Evolutionary conservation across 169 alveolate genomes (phyloP).

Genomic region (Theileria equi): DNA sequence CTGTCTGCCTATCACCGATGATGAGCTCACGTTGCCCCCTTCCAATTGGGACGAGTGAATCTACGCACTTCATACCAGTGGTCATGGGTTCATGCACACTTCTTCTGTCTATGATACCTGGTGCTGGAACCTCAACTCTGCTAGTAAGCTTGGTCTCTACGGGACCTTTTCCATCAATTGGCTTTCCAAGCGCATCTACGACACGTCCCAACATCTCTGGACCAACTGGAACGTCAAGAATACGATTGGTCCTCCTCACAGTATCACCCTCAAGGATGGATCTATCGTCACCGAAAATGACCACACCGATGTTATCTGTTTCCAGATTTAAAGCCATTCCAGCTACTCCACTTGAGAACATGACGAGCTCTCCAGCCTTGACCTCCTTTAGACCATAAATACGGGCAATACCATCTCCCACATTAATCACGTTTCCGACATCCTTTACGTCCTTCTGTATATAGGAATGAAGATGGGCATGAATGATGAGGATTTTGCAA

Average conservation of each 20-base stretch:
- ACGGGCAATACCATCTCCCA: conserved; percentile 97
- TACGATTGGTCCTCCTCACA: conserved; percentile 92
- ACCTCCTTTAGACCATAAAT: conserved; percentile 93
- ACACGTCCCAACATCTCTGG: conserved; percentile 95
- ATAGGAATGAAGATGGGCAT: too few species aligned
- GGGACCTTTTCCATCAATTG: conserved; percentile 94
- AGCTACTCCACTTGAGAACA: conserved; percentile 81
- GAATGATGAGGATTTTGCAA: too few species aligned
- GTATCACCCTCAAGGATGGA: conserved; percentile 93
- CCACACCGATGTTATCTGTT: conserved; percentile 96
- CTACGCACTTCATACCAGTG: conserved; percentile 95
- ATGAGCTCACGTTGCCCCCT: conserved; percentile 98
- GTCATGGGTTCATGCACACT: conserved; percentile 96
- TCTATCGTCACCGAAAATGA: conserved; percentile 95
- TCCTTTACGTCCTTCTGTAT: conserved; percentile 84
- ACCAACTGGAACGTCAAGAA: conserved; percentile 96
- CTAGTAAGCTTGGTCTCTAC: conserved; percentile 83
- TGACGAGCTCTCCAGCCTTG: conserved; percentile 95
- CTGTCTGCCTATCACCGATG: conserved; percentile 98
- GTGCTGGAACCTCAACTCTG: conserved; percentile 96
- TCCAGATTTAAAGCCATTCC: conserved; percentile 98
- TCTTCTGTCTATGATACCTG: conserved; percentile 96
- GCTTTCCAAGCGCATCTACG: conserved; percentile 95
- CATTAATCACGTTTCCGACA: conserved; percentile 93
- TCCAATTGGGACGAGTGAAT: conserved; percentile 97